Evolutionary conservation across 179 eudicot species (phyloP).

Genomic region (Silene vulgaris): DNA sequence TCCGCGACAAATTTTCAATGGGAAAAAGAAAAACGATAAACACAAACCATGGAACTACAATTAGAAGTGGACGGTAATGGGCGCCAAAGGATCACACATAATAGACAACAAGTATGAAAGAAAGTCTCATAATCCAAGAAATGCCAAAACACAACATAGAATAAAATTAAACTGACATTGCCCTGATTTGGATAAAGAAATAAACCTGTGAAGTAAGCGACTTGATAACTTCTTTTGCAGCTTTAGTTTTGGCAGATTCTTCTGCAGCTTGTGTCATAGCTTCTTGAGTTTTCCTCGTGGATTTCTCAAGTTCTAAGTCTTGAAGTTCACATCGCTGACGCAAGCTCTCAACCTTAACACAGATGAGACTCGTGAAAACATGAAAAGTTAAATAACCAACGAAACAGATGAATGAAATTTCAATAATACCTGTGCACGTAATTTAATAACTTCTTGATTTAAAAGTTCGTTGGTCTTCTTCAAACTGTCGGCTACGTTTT

Average conservation of each 20-base stretch:
- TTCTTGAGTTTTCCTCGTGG: slow-evolving; percentile 72
- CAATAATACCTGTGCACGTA: slow-evolving; percentile 67
- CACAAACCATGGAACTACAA: neutral
- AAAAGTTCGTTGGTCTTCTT: slow-evolving; percentile 86
- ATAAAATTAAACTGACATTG: neutral
- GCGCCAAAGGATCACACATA: slow-evolving; percentile 4
- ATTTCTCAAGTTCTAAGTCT: slow-evolving; percentile 69
- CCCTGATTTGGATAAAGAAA: neutral
- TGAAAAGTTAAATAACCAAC: neutral
- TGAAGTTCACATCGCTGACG: slow-evolving; percentile 66
- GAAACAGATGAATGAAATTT: neutral
- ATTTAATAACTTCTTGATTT: slow-evolving; percentile 75
- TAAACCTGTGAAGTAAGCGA: slow-evolving; percentile 85
- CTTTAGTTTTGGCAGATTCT: slow-evolving; percentile 86
- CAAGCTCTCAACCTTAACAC: slow-evolving; percentile 67
- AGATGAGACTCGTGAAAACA: slow-evolving; percentile 16
- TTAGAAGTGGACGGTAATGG: neutral
- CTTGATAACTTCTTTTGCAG: slow-evolving; percentile 93
- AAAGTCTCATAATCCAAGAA: neutral
- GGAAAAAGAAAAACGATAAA: no score
- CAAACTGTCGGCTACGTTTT: slow-evolving; percentile 70
- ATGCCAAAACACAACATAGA: slow-evolving; percentile 1
- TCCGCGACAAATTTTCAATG: no score
- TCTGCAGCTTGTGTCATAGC: slow-evolving; percentile 76
- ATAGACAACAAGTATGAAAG: neutral